These are phyloP conservation scores for Digitaria exilis DNA, from an alignment of 202 grass and related monocot species.

Conservation along the genomic window DNA sequence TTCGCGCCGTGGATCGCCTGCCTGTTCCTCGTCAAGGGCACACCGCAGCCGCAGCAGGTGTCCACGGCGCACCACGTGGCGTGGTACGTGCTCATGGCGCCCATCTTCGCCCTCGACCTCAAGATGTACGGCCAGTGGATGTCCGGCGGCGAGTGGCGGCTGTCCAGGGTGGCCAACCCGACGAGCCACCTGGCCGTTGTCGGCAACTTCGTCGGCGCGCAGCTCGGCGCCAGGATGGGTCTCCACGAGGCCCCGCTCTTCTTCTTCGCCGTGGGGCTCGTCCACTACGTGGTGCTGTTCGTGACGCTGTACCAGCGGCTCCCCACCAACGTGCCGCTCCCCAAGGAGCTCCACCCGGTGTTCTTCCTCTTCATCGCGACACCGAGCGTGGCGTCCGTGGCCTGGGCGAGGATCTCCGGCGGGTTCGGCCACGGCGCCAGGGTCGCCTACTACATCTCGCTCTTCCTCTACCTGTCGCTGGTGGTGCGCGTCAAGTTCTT, in stretches of 20 bases:
- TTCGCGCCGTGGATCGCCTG: constrained; percentile 79
- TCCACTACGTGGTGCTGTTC: constrained; percentile 81
- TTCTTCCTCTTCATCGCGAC: constrained; percentile 81
- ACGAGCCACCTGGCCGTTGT: constrained; percentile 72
- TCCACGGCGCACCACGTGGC: constrained; percentile 24
- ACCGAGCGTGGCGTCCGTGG: constrained; percentile 73
- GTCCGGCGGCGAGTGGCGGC: constrained; percentile 64
- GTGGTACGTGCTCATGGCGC: constrained; percentile 79
- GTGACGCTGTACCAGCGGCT: constrained; percentile 88
- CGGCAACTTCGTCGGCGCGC: constrained; percentile 79
- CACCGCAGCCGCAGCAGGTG: constrained; percentile 36
- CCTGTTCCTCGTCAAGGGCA: constrained; percentile 54
- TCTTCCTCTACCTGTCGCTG: constrained; percentile 82
- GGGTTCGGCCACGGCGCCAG: constrained; percentile 54
- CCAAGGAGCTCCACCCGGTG: constrained; percentile 81
- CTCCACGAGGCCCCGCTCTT: constrained; percentile 61
- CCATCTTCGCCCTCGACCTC: constrained; percentile 66
- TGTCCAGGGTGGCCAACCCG: constrained; percentile 76
- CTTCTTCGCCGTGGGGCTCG: constrained; percentile 71
- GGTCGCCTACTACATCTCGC: constrained; percentile 61
- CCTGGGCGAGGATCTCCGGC: constrained; percentile 62
- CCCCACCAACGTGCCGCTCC: constrained; percentile 66
- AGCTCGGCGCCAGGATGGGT: constrained; percentile 67
- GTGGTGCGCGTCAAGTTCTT: constrained; percentile 68
- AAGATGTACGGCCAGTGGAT: constrained; percentile 93